Evolutionary conservation across 139 green algal genomes (phyloP).

Genomic region (Haematococcus lacustris): DNA sequence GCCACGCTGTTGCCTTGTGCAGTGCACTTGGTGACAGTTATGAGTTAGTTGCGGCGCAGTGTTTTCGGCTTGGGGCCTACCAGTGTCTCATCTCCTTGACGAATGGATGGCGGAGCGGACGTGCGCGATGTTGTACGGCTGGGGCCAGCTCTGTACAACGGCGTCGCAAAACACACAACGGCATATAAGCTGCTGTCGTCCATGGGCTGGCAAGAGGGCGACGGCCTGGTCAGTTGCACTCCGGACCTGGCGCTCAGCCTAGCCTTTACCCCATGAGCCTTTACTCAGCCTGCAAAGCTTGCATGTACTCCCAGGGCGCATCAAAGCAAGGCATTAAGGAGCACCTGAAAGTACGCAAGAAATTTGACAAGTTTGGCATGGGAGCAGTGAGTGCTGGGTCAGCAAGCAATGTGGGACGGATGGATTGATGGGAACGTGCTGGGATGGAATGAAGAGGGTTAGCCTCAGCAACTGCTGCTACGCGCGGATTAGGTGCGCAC

Average conservation of each 20-base stretch:
- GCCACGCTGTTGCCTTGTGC: neutral
- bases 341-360: slow-evolving; percentile 82
- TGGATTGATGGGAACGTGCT: too few species aligned
- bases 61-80: neutral
- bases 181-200: slow-evolving; percentile 65
- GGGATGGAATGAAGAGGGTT: too few species aligned
- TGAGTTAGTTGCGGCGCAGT: neutral
- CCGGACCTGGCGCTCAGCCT: neutral
- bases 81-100: neutral
- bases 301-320: too few species aligned
- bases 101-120: neutral
- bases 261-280: neutral
- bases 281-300: too few species aligned
- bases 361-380: slow-evolving; percentile 40
- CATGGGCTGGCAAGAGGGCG: slow-evolving; percentile 79
- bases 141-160: slow-evolving; percentile 25
- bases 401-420: too few species aligned
- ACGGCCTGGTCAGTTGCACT: slow-evolving; percentile 55
- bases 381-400: neutral
- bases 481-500: too few species aligned
- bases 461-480: too few species aligned
- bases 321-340: slow-evolving; percentile 75
- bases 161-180: slow-evolving; percentile 59
- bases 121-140: neutral
- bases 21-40: neutral